phyloP scores from a whole-genome alignment of 495 filamentous ascomycete genomes.

The Podospora pseudopauciseta region DNA sequence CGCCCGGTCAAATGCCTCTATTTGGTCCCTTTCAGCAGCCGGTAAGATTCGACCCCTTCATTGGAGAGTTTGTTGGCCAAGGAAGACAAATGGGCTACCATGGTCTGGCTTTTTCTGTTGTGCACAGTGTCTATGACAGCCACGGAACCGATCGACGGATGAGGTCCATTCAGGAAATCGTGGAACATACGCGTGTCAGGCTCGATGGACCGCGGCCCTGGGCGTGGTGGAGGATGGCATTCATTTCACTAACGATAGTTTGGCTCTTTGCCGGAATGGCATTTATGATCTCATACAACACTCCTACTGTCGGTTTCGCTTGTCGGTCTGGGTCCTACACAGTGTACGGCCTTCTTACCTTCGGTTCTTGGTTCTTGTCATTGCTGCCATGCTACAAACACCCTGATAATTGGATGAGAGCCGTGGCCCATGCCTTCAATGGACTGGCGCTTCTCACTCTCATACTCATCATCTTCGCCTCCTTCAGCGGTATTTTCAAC shows the following conservation, averaged over 20 bases:
- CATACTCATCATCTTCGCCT: conserved; percentile 19
- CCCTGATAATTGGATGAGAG: not conserved
- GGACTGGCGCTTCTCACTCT: conserved; percentile 4
- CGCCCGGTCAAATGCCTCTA: conserved; percentile 13
- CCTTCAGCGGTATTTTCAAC: conserved; percentile 38
- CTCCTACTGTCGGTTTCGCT: conserved; percentile 48
- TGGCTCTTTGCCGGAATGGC: conserved; percentile 33
- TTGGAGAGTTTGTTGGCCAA: conserved; percentile 42
- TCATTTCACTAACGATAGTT: conserved; percentile 34
- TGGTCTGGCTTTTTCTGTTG: conserved; percentile 45
- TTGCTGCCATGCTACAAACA: conserved; percentile 1
- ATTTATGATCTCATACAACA: conserved; percentile 43
- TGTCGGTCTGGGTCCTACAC: conserved; percentile 50
- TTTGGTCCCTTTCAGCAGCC: not conserved
- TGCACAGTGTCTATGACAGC: conserved; percentile 38
- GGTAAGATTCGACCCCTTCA: not conserved
- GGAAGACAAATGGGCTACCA: conserved; percentile 45
- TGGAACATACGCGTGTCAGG: not conserved
- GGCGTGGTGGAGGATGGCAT: conserved; percentile 17
- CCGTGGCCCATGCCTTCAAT: conserved; percentile 8
- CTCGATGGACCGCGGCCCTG: conserved; percentile 2
- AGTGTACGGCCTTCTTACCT: conserved; percentile 36
- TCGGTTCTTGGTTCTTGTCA: conserved; percentile 27
- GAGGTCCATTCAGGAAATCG: not conserved
- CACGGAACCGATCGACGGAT: not conserved